A percentile compares a stretch with the other conserved stretches of the same genome.
Conservation (phyloP, 1,284 basidiomycete genomes). For the Leccinum solheimii region DNA sequence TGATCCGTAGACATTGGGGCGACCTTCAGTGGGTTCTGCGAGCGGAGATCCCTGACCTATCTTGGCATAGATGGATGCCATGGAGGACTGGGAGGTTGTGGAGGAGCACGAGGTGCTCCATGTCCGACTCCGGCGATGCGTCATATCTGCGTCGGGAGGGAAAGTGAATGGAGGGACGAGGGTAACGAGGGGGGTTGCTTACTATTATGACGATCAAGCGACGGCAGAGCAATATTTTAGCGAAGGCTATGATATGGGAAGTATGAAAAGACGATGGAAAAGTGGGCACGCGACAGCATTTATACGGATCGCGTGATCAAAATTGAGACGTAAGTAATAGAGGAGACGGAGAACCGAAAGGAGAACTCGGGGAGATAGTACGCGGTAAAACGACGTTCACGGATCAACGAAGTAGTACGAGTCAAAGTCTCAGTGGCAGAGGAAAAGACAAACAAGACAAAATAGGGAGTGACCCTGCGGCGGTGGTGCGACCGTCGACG, state of each 20-base stretch:
- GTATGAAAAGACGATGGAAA: slow-evolving; percentile 1
- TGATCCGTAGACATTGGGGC: slow-evolving; percentile 45
- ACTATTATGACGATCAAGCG: neutral
- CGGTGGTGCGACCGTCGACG: slow-evolving; percentile 10
- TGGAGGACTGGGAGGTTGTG: slow-evolving; percentile 32
- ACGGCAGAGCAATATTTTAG: neutral
- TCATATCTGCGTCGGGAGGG: neutral
- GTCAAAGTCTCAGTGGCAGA: neutral
- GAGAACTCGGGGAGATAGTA: slow-evolving; percentile 17
- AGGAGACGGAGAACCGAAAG: slow-evolving; percentile 6
- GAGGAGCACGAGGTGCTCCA: slow-evolving; percentile 30
- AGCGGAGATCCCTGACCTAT: slow-evolving; percentile 33
- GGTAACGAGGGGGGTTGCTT: neutral
- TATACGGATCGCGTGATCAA: slow-evolving; percentile 21
- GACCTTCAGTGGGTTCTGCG: slow-evolving; percentile 32
- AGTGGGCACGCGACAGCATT: slow-evolving; percentile 32
- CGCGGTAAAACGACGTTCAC: slow-evolving; percentile 2
- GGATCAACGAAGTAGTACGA: neutral
- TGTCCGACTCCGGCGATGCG: slow-evolving; percentile 13
- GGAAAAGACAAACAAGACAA: slow-evolving; percentile 36
- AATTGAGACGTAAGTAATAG: slow-evolving; percentile 22
- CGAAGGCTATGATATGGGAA: neutral
- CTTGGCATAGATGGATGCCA: slow-evolving; percentile 32
- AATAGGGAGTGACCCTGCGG: slow-evolving; percentile 21
- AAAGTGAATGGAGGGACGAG: neutral